These are phyloP conservation scores for Colletotrichum tabaci DNA, from an alignment of 2,329 filamentous ascomycete genomes.

Conservation along the genomic window DNA sequence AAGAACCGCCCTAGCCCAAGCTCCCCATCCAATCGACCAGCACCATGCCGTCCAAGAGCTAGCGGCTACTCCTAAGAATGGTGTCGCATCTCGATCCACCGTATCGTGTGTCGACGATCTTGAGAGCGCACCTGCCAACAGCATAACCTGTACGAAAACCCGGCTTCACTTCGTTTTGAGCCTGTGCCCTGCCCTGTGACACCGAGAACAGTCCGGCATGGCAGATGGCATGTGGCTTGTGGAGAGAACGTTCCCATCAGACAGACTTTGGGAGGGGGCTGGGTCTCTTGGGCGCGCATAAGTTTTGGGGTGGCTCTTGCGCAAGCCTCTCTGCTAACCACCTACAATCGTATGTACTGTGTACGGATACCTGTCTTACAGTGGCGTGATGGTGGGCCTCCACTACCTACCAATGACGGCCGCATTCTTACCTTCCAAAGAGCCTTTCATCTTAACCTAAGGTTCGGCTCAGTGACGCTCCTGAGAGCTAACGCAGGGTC, in stretches of 20 bases:
- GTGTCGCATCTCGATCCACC: constrained; percentile 22
- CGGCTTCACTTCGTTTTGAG: constrained; percentile 17
- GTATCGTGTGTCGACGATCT: constrained; percentile 7
- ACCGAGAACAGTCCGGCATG: constrained; percentile 12
- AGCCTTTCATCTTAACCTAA: constrained; percentile 26
- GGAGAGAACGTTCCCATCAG: constrained; percentile 34
- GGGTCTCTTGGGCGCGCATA: neutral
- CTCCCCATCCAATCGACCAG: constrained; percentile 9
- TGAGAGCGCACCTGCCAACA: constrained; percentile 9
- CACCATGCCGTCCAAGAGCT: constrained; percentile 6
- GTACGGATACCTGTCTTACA: constrained; percentile 26
- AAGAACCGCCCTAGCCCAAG: constrained; percentile 6
- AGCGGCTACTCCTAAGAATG: constrained; percentile 6
- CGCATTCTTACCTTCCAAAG: constrained; percentile 10
- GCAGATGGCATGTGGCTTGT: constrained; percentile 28
- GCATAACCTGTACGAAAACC: constrained; percentile 2
- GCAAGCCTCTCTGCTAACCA: constrained; percentile 15
- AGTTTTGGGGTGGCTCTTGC: constrained; percentile 29
- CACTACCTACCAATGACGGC: constrained; percentile 21
- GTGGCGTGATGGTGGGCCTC: constrained; percentile 31
- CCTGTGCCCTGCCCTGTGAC: constrained; percentile 15
- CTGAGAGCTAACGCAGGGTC: constrained; percentile 34
- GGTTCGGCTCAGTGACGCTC: constrained; percentile 22
- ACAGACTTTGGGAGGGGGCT: constrained; percentile 5
- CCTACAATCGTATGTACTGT: no score